Evolutionary conservation across 148 eudicot species (phyloP).

Genomic region (Limonium bicolor): DNA sequence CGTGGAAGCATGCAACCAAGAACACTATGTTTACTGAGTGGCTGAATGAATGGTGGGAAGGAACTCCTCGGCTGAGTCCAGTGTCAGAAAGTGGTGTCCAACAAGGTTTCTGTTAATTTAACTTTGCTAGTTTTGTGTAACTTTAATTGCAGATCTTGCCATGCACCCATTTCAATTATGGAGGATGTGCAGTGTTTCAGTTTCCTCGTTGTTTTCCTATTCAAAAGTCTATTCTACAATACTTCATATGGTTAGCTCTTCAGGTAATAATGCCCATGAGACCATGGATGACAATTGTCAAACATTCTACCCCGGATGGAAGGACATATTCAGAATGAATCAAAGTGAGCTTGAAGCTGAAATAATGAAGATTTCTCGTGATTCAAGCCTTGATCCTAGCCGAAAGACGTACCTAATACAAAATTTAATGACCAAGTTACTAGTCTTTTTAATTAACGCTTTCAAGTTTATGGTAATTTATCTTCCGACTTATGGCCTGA

Average conservation of each 20-base stretch:
- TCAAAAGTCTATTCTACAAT: too few species aligned
- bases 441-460: conserved; percentile 2
- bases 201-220: too few species aligned
- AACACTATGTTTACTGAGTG: conserved; percentile 94
- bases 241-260: not conserved
- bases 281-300: conserved; percentile 42
- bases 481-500: conserved; percentile 1
- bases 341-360: conserved; percentile 91
- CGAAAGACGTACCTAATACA: conserved; percentile 82
- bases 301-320: conserved; percentile 95
- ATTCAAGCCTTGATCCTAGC: conserved; percentile 86
- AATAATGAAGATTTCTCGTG: conserved; percentile 85
- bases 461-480: not conserved
- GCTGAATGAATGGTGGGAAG: conserved; percentile 96
- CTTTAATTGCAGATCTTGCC: not conserved
- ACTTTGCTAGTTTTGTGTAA: too few species aligned
- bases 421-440: conserved; percentile 83
- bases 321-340: conserved; percentile 90
- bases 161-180: not conserved
- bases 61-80: conserved; percentile 34
- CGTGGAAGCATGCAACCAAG: conserved; percentile 92
- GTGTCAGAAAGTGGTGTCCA: conserved; percentile 27
- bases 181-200: not conserved
- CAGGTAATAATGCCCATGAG: conserved; percentile 47
- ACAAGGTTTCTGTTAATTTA: conserved; percentile 24